Base-by-base conservation (phyloP, 2,329 filamentous ascomycete species). In the Penicillium nordicum region DNA sequence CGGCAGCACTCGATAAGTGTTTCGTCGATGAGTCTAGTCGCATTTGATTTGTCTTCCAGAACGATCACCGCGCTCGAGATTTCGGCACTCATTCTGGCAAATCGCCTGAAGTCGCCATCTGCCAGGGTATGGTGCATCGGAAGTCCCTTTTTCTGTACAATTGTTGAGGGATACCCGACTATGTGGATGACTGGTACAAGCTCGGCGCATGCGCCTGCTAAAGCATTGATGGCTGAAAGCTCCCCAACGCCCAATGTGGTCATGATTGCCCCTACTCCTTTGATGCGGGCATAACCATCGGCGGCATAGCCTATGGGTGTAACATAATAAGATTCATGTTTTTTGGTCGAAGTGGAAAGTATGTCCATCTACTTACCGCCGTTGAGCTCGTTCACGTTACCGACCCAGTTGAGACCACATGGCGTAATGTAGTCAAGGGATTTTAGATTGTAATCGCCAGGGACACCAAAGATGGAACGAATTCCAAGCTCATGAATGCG, bases 21-120 rank as follows among this genome's bases (percentile, higher is more conserved):
- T 67, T 88, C 80, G 71, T 94, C 90, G 63, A 94, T 92, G 69
- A 91, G 83, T 23, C 78, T 75, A n/a, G 88, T 84, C 36, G 88
- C 88, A 61, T 88, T 86, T 58, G 79, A 73, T 1, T 86, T 83
- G 61, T 88, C 82, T 68, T 84, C 86, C 57, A 94, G 79, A 68
- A 87, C 85, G 48, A 87, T 84, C 27, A 88, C 79, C n/a, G 84
- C 84, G 69, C 85, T 88, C 0, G 88, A 88, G 62, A 94, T 84
- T 53, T 85, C 71, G 50, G 81, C 78, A 69, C 81, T 88, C 85
- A 94, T 92, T 68, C 89, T 83, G 64, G 86, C 81, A 71, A 92
- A 94, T 57, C 90, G 88, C 56, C 87, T 85, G 74, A 89, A 92
- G 75, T 92, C 86, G 61, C 89, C 86, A 66, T 88, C 87, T 23